Percentiles rank a stretch among this genome's conserved stretches.
These are phyloP conservation scores for Leishmania mexicana DNA, from an alignment of 208 protist species.

Conservation along the genomic window DNA sequence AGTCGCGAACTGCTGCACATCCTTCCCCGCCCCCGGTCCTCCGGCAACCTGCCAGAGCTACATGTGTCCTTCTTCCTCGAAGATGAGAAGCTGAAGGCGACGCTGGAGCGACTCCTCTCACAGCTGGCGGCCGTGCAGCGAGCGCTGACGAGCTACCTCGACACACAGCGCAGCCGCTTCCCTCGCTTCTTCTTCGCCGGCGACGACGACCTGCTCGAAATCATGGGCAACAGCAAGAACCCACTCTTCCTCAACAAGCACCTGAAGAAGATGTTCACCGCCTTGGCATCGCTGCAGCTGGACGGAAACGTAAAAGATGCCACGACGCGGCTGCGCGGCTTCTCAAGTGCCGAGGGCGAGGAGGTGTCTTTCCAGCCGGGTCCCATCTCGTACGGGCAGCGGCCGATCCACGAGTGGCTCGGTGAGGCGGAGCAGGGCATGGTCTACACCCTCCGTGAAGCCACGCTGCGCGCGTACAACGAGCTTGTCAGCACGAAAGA, in stretches of 20 bases:
- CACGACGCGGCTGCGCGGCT: slow-evolving; percentile 75
- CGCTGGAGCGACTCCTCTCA: slow-evolving; percentile 92
- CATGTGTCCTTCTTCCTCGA: slow-evolving; percentile 93
- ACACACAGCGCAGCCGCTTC: slow-evolving; percentile 96
- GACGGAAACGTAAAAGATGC: slow-evolving; percentile 21
- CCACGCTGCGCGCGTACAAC: slow-evolving; percentile 51
- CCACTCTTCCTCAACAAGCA: slow-evolving; percentile 96
- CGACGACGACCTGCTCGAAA: slow-evolving; percentile 99
- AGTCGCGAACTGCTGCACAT: slow-evolving; percentile 95
- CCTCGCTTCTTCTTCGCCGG: slow-evolving; percentile 99
- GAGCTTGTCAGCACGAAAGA: slow-evolving; percentile 24
- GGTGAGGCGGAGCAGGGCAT: slow-evolving; percentile 91
- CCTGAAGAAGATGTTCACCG: slow-evolving; percentile 99
- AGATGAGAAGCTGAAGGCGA: slow-evolving; percentile 84
- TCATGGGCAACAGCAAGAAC: slow-evolving; percentile 98
- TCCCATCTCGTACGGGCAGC: slow-evolving; percentile 59
- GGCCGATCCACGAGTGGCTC: slow-evolving; percentile 96
- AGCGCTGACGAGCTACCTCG: slow-evolving; percentile 97
- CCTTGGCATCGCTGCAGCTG: slow-evolving; percentile 88
- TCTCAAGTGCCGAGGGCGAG: slow-evolving; percentile 95
- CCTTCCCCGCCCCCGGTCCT: slow-evolving; percentile 84
- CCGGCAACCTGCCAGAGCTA: slow-evolving; percentile 50
- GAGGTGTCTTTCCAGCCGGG: slow-evolving; percentile 65
- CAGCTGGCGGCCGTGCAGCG: slow-evolving; percentile 97
- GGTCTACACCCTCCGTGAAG: slow-evolving; percentile 77